A percentile compares a stretch with the other conserved stretches of the same genome.
Conservation (phyloP, 2,329 filamentous ascomycete genomes). For the Ophiocordyceps polyrhachis-furcata region DNA sequence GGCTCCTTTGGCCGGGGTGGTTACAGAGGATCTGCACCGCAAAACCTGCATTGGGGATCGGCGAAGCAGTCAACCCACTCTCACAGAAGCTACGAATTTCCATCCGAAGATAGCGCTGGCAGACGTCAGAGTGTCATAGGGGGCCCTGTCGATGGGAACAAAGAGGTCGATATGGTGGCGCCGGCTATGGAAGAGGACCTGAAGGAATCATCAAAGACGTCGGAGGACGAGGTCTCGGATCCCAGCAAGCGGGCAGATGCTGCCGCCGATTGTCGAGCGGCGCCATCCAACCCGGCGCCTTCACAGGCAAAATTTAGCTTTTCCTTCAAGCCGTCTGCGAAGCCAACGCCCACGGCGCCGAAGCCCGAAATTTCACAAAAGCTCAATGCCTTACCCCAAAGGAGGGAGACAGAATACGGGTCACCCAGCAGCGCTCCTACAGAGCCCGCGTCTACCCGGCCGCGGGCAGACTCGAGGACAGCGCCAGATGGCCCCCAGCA, state of each 20-base stretch:
- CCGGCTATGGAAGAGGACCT: slow-evolving; percentile 3
- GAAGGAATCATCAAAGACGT: background rate
- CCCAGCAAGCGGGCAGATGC: slow-evolving; percentile 2
- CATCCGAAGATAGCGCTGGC: slow-evolving; percentile 4
- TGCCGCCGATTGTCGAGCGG: background rate
- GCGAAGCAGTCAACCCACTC: slow-evolving; percentile 6
- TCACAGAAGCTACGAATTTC: slow-evolving; percentile 4
- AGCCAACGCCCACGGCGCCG: slow-evolving; percentile 34
- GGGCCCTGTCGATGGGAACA: slow-evolving; percentile 2
- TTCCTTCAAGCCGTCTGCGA: slow-evolving; percentile 63
- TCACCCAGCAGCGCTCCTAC: slow-evolving; percentile 31
- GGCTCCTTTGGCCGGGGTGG: slow-evolving; percentile 31
- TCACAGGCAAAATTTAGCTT: slow-evolving; percentile 66
- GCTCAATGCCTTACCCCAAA: slow-evolving; percentile 42
- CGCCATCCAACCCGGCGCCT: slow-evolving; percentile 26
- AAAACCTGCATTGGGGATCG: slow-evolving; percentile 52
- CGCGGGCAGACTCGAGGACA: slow-evolving; percentile 14
- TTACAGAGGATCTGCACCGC: slow-evolving; percentile 43
- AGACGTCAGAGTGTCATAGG: slow-evolving; percentile 5
- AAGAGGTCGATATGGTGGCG: slow-evolving; percentile 4
- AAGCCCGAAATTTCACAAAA: slow-evolving; percentile 50
- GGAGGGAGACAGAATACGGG: slow-evolving; percentile 20
- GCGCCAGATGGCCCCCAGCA: slow-evolving; percentile 16
- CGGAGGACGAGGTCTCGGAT: background rate
- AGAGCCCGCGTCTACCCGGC: slow-evolving; percentile 31